Conservation (phyloP, 306 rosid genomes). For the Sindora glabra region DNA sequence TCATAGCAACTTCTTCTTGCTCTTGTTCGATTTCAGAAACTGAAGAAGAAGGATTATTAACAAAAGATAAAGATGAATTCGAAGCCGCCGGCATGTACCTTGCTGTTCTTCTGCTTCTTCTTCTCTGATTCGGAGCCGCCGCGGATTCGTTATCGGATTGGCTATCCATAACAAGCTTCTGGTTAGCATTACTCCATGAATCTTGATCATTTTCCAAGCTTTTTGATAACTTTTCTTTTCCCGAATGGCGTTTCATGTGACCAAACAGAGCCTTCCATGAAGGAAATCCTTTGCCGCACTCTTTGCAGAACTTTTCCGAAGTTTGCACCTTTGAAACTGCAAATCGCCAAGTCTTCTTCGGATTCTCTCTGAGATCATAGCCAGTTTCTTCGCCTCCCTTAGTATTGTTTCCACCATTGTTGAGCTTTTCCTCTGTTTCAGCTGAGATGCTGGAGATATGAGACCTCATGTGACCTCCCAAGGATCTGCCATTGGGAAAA, state of each 20-base stretch:
- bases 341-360: constrained; percentile 64
- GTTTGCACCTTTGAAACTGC: constrained; percentile 41
- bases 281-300: constrained; percentile 70
- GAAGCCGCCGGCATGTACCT: constrained; percentile 35
- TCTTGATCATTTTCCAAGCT: constrained; percentile 56
- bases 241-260: constrained; percentile 89
- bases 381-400: constrained; percentile 19
- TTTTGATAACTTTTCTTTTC: constrained; percentile 38
- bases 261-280: constrained; percentile 86
- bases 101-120: constrained; percentile 60
- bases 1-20: constrained; percentile 84
- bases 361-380: constrained; percentile 76
- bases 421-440: constrained; percentile 31
- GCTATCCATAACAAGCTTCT: constrained; percentile 40
- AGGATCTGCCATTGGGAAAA: constrained; percentile 82
- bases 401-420: constrained; percentile 23
- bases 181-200: constrained; percentile 43
- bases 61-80: constrained; percentile 35
- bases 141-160: constrained; percentile 67
- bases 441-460: constrained; percentile 41
- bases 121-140: constrained; percentile 41
- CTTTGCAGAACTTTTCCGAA: constrained; percentile 61
- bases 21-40: constrained; percentile 70
- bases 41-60: constrained; percentile 43
- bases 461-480: constrained; percentile 98